Conservation (phyloP, 441 rosid species). For the Pelargonium australe region DNA sequence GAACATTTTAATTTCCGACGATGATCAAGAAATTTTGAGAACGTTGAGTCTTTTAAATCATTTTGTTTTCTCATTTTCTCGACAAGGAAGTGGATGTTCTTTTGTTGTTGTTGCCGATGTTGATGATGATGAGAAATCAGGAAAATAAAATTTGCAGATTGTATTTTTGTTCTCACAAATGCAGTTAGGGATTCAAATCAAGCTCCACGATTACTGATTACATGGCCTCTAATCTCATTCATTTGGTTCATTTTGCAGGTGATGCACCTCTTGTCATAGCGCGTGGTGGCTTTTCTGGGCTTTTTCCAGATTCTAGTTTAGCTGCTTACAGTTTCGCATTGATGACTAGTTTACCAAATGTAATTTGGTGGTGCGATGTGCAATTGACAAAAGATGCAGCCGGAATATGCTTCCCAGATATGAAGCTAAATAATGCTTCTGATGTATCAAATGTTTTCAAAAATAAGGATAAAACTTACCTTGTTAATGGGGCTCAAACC, state of each 20-base stretch:
- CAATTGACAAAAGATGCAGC: conserved; percentile 68
- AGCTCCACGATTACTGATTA: background rate
- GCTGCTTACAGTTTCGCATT: conserved; percentile 45
- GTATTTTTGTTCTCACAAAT: background rate
- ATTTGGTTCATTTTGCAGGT: conserved; percentile 41
- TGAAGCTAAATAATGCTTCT: conserved; percentile 49
- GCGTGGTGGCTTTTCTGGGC: conserved; percentile 83
- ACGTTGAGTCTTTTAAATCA: background rate
- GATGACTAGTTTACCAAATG: conserved; percentile 27
- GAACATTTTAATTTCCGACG: background rate
- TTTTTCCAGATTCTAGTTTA: conserved; percentile 56
- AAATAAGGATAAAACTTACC: background rate
- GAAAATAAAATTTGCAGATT: background rate
- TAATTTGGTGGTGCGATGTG: conserved; percentile 71
- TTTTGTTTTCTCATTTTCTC: background rate
- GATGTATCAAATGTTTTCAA: conserved; percentile 12
- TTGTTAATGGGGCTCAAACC: conserved; percentile 1
- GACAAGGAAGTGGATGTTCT: background rate
- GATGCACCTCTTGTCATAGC: conserved; percentile 57
- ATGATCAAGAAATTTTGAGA: background rate
- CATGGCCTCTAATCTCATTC: background rate
- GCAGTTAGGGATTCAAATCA: too few relatives aligned
- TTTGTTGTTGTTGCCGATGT: too few relatives aligned
- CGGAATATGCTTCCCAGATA: conserved; percentile 71
- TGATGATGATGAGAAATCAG: background rate